Conservation (phyloP, 257 asterid genomes). For the Thymus quinquecostatus region DNA sequence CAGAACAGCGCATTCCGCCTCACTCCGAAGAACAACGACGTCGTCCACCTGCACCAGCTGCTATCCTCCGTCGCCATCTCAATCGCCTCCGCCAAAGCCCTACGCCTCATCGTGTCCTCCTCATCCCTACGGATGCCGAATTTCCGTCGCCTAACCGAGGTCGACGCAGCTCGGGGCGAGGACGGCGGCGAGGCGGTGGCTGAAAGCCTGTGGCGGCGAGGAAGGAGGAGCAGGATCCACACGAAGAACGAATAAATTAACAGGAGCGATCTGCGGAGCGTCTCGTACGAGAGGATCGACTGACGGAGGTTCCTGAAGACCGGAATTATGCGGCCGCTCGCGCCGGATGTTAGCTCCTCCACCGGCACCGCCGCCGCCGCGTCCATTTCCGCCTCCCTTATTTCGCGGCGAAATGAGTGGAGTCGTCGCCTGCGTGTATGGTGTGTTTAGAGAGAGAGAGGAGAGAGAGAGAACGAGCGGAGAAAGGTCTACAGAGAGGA, state of each 20-base stretch:
- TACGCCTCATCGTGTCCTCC: slow-evolving; percentile 90
- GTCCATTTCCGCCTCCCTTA: slow-evolving; percentile 47
- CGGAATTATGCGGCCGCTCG: slow-evolving; percentile 96
- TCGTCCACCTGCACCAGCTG: slow-evolving; percentile 60
- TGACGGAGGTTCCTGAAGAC: slow-evolving; percentile 68
- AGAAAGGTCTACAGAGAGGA: slow-evolving; percentile 20
- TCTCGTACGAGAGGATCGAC: slow-evolving; percentile 59
- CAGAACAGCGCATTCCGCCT: slow-evolving; percentile 83
- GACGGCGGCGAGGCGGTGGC: slow-evolving; percentile 64
- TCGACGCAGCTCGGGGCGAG: slow-evolving; percentile 48
- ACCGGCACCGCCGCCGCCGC: slow-evolving; percentile 59
- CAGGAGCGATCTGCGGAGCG: slow-evolving; percentile 45
- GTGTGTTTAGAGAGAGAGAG: background rate
- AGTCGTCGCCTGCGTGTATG: slow-evolving; percentile 6
- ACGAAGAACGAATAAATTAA: slow-evolving; percentile 66
- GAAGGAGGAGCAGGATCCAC: slow-evolving; percentile 73
- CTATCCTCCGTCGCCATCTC: slow-evolving; percentile 56
- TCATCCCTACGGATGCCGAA: slow-evolving; percentile 73
- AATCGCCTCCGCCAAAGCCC: slow-evolving; percentile 90
- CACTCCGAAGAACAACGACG: slow-evolving; percentile 77
- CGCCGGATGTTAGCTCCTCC: slow-evolving; percentile 98
- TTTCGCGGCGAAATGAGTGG: slow-evolving; percentile 8
- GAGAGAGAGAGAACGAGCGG: background rate
- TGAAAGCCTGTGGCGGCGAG: slow-evolving; percentile 57
- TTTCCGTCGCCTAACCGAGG: slow-evolving; percentile 53